Evolutionary conservation across 2,329 filamentous ascomycete genomes (phyloP), one percentile per base, ranked within the genome.

Genomic region (Talaromyces marneffei): DNA sequence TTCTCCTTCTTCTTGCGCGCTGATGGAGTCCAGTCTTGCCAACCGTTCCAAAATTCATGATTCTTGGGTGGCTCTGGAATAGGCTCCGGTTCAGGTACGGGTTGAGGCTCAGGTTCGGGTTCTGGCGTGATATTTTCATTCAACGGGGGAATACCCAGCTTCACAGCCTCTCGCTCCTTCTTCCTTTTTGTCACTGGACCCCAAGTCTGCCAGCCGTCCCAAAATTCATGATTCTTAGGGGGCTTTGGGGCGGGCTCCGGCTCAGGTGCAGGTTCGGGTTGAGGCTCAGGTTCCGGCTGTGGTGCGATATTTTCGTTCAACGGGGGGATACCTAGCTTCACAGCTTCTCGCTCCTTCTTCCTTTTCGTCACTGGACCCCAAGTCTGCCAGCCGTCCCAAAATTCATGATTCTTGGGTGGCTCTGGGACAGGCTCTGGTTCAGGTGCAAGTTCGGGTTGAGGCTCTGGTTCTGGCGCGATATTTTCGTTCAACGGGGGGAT

Each of bases 11-110:
- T 59, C 18, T 29, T 59, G 16, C 39, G 55, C 44, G 39, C n/a
- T n/a, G n/a, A n/a, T 12, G 55, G 14, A 0, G 55, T n/a, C 50
- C 40, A 56, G n/a, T 6, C 23, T 14, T 55, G 27, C 60, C 60
- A 62, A 9, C 55, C 55, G 35, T 59, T 39, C 54, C 54, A 59
- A 14, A 62, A 59, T 71, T 71, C 1, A 67, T 66, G 56, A 20
- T 63, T 60, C 20, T 58, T 63, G 1, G 50, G 52, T 18, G 48
- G 23, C 14, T 57, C 61, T 20, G 55, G 65, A 81, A 66, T 35
- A 62, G 63, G 46, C 12, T 55, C 59, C 9, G 71, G 68, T 55
- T 69, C 71, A 55, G 70, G 63, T 63, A 61, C 68, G 2, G 40
- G 52, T 33, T 48, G 52, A 2, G 52, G 39, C 20, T 57, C 59